Evolutionary conservation across 139 green algal genomes (phyloP), one percentile per base, ranked within the genome.

Genomic region (Chloropicon primus): DNA sequence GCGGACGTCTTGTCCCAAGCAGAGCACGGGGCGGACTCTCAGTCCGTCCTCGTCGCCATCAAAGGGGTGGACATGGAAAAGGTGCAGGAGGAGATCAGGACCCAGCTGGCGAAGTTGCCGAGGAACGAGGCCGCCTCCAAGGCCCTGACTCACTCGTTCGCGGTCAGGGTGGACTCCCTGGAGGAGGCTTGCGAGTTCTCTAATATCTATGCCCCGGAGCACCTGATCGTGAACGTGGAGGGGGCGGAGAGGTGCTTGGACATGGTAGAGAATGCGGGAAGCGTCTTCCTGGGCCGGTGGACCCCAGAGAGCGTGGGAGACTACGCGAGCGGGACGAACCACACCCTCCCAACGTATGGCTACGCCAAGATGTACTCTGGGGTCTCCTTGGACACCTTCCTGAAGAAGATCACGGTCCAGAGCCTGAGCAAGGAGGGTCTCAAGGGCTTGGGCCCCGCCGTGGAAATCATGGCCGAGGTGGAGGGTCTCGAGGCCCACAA

Each of bases 371-470:
- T 99, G 95, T 98, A 99, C 87, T 91, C 83, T 71, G 95, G 95
- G 0, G 95, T 99, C 0, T 92, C 82, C 2, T 82, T 99, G 53
- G 95, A 99, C 80, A 87, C 87, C 0, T 99, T 98, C 83, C 83
- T 90, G 72, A 99, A 98, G 86, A 94, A 96, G 85, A 98, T 99
- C 85, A 98, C 95, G 2, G 95, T 99, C 53, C 95, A 99, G 85
- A 87, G 75, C 41, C 76, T 96, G 76, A 91, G 80, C 23, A 74
- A 74, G 23, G 71, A 26, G 71, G 23, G 95, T 0, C 80, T 99
- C 72, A 41, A 85, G 27, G 73, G 71, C 1, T 78, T 99, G 74
- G 95, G 95, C 21, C 95, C 95, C 2, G 53, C 78, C 24, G 95
- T 99, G 26, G 94, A 92, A 2, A 94, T 92, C 72, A 98, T 99